Base-by-base conservation (phyloP, 768 basidiomycete genomes). In the Lyophyllum shimeji region DNA sequence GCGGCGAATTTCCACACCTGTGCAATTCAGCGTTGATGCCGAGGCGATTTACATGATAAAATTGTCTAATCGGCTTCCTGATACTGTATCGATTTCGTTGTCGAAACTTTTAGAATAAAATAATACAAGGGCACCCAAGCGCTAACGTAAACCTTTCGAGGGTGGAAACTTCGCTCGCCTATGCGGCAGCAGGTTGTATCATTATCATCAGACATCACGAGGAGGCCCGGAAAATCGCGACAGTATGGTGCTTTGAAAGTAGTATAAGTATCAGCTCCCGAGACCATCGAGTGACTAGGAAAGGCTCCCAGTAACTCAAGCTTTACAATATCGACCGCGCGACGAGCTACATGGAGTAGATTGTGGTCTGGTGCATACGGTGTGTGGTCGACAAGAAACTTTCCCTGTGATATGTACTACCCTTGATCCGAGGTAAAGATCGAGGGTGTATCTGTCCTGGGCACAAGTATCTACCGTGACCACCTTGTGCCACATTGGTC, bases 371-470 rank as follows among this genome's bases (percentile, higher is more conserved):
- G 2, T 34, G 48, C 17, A 24, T 24, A 33, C 13, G 21, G 34
- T 21, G 40, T 18, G 21, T 33, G 18, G 29, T 8, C 17, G 11
- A 27, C 39, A 50, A 25, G 37, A 24, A 24, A 29, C n/a, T 43
- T 23, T 21, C 25, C 42, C 34, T 29, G 15, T 13, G 42, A 45
- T 25, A 45, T 1, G 17, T 46, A 20, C 37, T 39, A 20, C 37
- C 50, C 45, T 39, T 55, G 54, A 55, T 55, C 54, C 54, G 54
- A 50, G 47, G 54, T 44, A 54, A 46, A 39, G 40, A 55, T 55
- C 46, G 47, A 49, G 53, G 53, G 53, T 49, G 29, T 15, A 44
- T 39, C 39, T 18, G 39, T n/a, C n/a, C 48, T 15, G 29, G 34
- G 48, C 17, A 39, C 23, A 48, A 23, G 27, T 48, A 40, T 39